A percentile compares a stretch with the other conserved stretches of the same genome.
phyloP scores from a whole-genome alignment of 2,329 filamentous ascomycete genomes.

The Teratosphaeria destructans region DNA sequence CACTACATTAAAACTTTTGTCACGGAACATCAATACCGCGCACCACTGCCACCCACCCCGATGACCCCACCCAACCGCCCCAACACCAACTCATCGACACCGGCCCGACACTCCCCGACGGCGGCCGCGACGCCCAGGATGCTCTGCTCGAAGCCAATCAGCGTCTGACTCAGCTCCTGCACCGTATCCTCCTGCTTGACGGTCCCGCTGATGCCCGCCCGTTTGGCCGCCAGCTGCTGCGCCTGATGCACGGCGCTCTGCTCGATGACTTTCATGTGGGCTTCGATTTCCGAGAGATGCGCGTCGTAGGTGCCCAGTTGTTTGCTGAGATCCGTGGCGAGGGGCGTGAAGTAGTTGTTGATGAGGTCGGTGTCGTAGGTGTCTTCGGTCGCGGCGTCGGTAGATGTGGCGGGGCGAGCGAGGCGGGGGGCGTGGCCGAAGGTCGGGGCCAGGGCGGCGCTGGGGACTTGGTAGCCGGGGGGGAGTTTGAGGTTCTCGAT shows the following conservation, averaged over 20 bases:
- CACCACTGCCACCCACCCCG: neutral
- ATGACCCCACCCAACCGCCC: constrained; percentile 13
- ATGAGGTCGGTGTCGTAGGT: constrained; percentile 37
- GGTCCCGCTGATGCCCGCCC: constrained; percentile 11
- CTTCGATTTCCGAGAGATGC: constrained; percentile 38
- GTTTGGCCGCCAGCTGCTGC: constrained; percentile 28
- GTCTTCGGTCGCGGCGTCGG: constrained; percentile 13
- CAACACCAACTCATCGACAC: constrained; percentile 33
- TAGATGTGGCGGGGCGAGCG: neutral
- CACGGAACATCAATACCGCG: neutral
- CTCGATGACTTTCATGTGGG: constrained; percentile 40
- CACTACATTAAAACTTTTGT: too few species aligned
- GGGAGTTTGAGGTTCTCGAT: constrained; percentile 67
- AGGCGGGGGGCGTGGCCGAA: neutral
- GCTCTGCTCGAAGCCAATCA: constrained; percentile 40
- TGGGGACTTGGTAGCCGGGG: constrained; percentile 42
- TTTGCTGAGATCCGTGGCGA: constrained; percentile 29
- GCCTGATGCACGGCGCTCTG: constrained; percentile 32
- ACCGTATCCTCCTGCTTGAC: constrained; percentile 24
- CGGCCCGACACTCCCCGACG: constrained; percentile 38
- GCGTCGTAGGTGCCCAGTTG: constrained; percentile 31
- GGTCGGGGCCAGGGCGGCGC: neutral
- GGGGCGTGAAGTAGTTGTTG: constrained; percentile 34
- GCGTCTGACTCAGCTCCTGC: constrained; percentile 35
- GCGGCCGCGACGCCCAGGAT: constrained; percentile 38